These are phyloP conservation scores for Solanum medicagineum DNA, from an alignment of 257 asterid genomes.

Conservation along the genomic window DNA sequence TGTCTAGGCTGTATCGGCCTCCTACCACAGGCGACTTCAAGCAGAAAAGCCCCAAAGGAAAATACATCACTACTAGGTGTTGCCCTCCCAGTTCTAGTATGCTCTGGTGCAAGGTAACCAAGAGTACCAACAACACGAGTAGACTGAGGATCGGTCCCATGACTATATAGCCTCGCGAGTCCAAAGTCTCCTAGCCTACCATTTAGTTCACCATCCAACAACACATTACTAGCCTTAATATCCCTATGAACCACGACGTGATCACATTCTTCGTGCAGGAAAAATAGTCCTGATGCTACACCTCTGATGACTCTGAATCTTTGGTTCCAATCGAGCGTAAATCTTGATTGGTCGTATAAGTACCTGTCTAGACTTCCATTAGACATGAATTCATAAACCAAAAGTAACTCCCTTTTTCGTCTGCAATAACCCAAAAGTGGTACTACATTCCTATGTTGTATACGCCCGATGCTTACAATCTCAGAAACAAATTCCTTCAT, in stretches of 20 bases:
- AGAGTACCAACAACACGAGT: background rate
- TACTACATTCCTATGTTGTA: background rate
- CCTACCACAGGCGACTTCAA: background rate
- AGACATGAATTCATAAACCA: background rate
- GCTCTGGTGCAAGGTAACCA: background rate
- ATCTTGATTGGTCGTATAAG: background rate
- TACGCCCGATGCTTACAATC: background rate
- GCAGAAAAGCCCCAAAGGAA: background rate
- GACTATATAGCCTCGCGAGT: background rate
- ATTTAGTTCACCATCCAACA: slow-evolving; percentile 4
- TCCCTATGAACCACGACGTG: background rate
- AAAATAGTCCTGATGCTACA: background rate
- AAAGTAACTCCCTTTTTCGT: background rate
- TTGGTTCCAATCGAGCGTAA: background rate
- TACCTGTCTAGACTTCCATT: slow-evolving; percentile 49
- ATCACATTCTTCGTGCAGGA: background rate
- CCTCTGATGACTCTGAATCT: background rate
- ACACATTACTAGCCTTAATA: slow-evolving; percentile 23
- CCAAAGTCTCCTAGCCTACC: background rate
- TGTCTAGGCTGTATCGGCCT: background rate
- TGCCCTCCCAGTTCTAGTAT: background rate
- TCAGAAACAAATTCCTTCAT: background rate
- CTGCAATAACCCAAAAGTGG: background rate
- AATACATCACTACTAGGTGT: background rate
- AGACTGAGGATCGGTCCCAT: background rate